phyloP scores from a whole-genome alignment of 2,329 filamentous ascomycete species.

The Diaporthe sp. region DNA sequence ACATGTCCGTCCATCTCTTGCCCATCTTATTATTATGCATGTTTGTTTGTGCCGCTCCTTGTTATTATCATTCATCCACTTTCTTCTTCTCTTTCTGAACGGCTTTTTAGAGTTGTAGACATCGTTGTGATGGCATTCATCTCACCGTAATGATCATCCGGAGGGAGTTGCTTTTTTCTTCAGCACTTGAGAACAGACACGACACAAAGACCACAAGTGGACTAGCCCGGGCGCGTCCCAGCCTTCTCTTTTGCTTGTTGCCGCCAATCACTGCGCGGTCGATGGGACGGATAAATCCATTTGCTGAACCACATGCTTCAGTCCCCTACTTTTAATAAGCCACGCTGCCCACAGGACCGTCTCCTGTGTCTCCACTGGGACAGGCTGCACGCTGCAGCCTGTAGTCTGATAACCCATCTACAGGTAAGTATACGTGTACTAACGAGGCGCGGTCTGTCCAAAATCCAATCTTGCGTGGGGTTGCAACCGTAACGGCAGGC shows the following conservation, averaged over 20 bases:
- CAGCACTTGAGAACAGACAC: neutral
- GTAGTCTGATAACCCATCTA: neutral
- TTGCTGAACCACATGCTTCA: neutral
- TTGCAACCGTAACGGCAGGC: conserved; percentile 15
- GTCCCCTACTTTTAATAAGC: neutral
- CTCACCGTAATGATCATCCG: neutral
- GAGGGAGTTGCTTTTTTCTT: neutral
- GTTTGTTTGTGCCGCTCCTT: no score
- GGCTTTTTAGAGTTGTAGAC: no score
- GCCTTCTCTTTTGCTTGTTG: neutral
- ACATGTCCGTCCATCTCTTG: neutral
- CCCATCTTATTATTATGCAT: neutral
- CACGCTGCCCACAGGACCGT: no score
- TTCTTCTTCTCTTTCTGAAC: no score
- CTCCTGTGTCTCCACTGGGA: neutral
- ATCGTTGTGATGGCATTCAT: neutral
- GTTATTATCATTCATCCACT: neutral
- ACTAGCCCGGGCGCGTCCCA: neutral
- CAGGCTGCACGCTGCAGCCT: neutral
- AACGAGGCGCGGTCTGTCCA: neutral
- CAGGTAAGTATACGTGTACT: no score
- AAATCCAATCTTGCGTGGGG: conserved; percentile 22
- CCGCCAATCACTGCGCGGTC: neutral
- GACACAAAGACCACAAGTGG: neutral
- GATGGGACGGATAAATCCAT: conserved; percentile 7